Conservation (phyloP, 2,329 filamentous ascomycete genomes). For the Colletotrichum spinosum region DNA sequence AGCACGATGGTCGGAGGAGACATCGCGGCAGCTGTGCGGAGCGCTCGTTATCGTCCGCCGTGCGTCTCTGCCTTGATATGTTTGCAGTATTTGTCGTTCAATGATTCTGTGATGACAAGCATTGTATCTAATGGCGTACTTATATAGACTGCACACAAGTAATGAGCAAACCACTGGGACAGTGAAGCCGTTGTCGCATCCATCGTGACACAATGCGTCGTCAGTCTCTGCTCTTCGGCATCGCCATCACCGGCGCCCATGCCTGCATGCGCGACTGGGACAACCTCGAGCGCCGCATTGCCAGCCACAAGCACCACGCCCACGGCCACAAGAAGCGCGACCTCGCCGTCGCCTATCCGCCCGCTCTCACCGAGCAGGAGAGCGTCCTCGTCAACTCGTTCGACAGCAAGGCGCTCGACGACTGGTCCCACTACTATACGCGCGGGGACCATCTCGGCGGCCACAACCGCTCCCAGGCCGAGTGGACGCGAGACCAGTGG, state of each 20-base stretch:
- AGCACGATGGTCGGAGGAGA: not conserved
- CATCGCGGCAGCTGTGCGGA: too few relatives aligned
- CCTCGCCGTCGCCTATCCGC: slow-evolving; percentile 15
- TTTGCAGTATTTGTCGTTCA: too few relatives aligned
- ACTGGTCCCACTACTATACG: slow-evolving; percentile 31
- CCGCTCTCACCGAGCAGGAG: slow-evolving; percentile 11
- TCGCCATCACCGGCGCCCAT: not conserved
- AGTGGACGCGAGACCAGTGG: slow-evolving; percentile 32
- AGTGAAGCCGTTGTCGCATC: too few relatives aligned
- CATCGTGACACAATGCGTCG: slow-evolving; percentile 3
- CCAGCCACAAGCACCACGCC: slow-evolving; percentile 6
- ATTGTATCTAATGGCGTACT: too few relatives aligned
- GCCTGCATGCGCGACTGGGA: slow-evolving; percentile 31
- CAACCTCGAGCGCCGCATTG: slow-evolving; percentile 10
- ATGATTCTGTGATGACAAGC: too few relatives aligned
- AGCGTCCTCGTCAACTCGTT: slow-evolving; percentile 28
- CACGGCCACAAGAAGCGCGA: slow-evolving; percentile 27
- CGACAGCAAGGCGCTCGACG: slow-evolving; percentile 23
- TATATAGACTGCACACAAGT: too few relatives aligned
- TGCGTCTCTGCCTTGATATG: too few relatives aligned
- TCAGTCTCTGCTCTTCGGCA: not conserved
- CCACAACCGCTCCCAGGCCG: slow-evolving; percentile 21
- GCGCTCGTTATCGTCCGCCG: too few relatives aligned
- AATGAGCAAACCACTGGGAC: too few relatives aligned
- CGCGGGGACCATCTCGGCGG: slow-evolving; percentile 32